These are phyloP conservation scores for Phytopythium litorale DNA, from an alignment of 352 stramenopile genomes.

Conservation along the genomic window DNA sequence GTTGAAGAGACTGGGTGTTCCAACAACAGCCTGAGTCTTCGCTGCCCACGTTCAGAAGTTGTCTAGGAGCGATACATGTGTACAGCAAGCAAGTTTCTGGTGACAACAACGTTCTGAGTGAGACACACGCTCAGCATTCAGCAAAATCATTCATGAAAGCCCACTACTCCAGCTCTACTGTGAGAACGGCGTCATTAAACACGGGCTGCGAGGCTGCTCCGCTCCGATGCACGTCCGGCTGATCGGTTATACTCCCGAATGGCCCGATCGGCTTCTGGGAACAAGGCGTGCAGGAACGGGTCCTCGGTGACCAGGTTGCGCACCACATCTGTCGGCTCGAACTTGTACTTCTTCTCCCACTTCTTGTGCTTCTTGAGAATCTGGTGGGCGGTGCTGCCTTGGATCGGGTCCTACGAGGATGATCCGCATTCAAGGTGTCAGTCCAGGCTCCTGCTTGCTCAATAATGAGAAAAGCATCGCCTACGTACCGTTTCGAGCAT, in stretches of 20 bases:
- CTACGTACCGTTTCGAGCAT: conserved; percentile 61
- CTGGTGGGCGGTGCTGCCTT: conserved; percentile 66
- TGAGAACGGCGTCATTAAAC: neutral
- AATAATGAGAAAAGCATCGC: neutral
- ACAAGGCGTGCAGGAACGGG: conserved; percentile 62
- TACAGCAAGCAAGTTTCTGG: too few relatives aligned
- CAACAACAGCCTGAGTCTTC: too few relatives aligned
- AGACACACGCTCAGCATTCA: neutral
- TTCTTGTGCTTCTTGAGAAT: conserved; percentile 88
- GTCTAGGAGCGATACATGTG: too few relatives aligned
- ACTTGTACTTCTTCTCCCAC: conserved; percentile 81
- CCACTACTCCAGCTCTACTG: too few relatives aligned
- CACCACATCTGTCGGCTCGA: conserved; percentile 42
- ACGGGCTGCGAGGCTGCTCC: neutral
- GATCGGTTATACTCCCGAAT: conserved; percentile 42
- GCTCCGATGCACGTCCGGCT: conserved; percentile 2
- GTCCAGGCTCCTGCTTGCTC: neutral
- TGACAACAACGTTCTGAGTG: too few relatives aligned
- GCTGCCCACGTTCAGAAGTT: too few relatives aligned
- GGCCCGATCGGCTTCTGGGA: conserved; percentile 47
- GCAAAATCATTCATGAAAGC: neutral
- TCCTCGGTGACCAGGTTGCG: conserved; percentile 51
- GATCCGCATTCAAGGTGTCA: neutral
- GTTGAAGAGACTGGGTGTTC: too few relatives aligned
- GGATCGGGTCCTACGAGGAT: conserved; percentile 45